phyloP scores from a whole-genome alignment of 768 basidiomycete species.

The Xerocomus brunneocitrinus region DNA sequence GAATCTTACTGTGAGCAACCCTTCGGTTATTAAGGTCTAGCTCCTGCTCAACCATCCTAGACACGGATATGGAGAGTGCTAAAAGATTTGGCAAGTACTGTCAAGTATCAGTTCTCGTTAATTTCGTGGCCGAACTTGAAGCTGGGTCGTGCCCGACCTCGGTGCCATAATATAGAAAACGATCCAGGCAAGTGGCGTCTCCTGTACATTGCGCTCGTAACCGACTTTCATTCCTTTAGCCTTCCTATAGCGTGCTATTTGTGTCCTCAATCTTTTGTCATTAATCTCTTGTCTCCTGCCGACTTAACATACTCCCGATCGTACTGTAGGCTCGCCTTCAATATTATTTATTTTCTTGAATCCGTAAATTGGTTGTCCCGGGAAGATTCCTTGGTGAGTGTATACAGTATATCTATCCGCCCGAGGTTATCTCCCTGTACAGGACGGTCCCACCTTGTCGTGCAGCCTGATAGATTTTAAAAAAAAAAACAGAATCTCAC shows the following conservation, averaged over 20 bases:
- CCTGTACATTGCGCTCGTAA: neutral
- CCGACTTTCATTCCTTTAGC: conserved; percentile 2
- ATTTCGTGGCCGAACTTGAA: conserved; percentile 12
- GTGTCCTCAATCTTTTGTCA: neutral
- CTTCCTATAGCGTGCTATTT: conserved; percentile 13
- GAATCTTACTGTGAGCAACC: conserved; percentile 14
- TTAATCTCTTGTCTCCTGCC: neutral
- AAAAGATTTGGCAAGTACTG: conserved; percentile 6
- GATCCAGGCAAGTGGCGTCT: conserved; percentile 21
- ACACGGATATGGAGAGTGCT: conserved; percentile 17
- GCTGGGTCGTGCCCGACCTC: conserved; percentile 13
- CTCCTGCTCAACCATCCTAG: conserved; percentile 6
- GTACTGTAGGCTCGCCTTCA: conserved; percentile 1
- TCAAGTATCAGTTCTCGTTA: conserved; percentile 14
- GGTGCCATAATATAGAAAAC: conserved; percentile 14
- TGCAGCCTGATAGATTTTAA: neutral
- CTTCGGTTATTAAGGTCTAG: neutral
- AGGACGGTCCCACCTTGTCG: neutral
- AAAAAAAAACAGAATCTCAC: too few species aligned
- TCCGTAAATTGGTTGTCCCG: neutral
- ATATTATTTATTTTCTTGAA: conserved; percentile 3
- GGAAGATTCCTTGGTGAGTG: conserved; percentile 7
- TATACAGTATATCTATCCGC: neutral
- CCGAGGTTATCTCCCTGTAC: neutral
- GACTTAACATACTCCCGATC: neutral